Base-by-base conservation (phyloP, 257 asterid species). In the Salvia splendens region DNA sequence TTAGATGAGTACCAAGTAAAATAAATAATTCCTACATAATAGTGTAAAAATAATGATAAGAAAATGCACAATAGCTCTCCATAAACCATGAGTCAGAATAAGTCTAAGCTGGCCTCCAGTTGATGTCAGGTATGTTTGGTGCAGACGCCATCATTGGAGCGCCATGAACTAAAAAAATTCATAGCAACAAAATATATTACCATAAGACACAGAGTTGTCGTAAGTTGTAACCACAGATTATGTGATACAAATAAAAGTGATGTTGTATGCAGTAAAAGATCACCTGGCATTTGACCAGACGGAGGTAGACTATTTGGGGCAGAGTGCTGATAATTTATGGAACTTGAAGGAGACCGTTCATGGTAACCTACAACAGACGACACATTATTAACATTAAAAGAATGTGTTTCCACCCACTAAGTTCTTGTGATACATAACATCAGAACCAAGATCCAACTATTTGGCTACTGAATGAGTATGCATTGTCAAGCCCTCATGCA, bases 81-180 rank as follows among this genome's bases (percentile, higher is more conserved):
- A 60, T 32, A 65, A 65, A 52, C 64, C 53, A 8, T 7, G 74
- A 38, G 15, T 14, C 48, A 36, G 59, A 61, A 61, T 61, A 20
- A 20, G 24, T 61, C 74, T 75, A 77, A 5, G 75, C 20, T 63
- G 82, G 78, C 57, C 85, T 73, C 85, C 82, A 77, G 69, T 70
- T 80, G 67, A 67, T 68, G 0, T 20, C 24, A 20, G 72, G 36
- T 69, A 77, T 58, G 64, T 77, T 79, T 43, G 82, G 78, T 71
- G 78, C 74, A 73, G 76, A 38, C 0, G 74, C 66, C 76, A 74
- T 80, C 76, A 74, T 71, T 8, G 75, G 78, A 64, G 46, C 75
- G 63, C 82, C 71, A 12, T 80, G 82, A 69, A 40, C 85, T 80
- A n/a, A 73, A 50, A 46, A 47, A 58, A 71, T 62, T 41, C 24